Conservation (phyloP, 2,329 filamentous ascomycete species). For the Neofusicoccum kwambonambiense region DNA sequence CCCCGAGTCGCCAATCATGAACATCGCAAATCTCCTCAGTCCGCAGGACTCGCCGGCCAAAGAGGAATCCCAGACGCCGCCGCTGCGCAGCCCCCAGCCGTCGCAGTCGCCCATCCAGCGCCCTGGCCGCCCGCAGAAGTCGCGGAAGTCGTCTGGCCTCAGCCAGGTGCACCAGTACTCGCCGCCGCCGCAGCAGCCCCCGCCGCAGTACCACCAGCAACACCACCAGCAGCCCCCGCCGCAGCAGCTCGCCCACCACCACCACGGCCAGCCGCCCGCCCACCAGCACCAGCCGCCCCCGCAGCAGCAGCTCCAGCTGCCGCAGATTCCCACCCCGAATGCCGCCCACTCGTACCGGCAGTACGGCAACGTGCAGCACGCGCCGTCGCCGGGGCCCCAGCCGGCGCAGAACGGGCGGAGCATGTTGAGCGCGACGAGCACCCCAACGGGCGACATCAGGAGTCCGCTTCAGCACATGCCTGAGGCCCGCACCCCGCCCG, state of each 20-base stretch:
- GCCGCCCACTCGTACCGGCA: slow-evolving; percentile 5
- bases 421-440: slow-evolving; percentile 17
- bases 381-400: slow-evolving; percentile 1
- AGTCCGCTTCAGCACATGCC: slow-evolving; percentile 22
- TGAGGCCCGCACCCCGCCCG: slow-evolving; percentile 15
- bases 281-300: not conserved
- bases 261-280: not conserved
- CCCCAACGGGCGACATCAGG: slow-evolving; percentile 16
- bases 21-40: slow-evolving; percentile 51
- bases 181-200: slow-evolving; percentile 24
- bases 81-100: slow-evolving; percentile 22
- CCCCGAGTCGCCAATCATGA: slow-evolving; percentile 35
- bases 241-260: not conserved
- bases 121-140: slow-evolving; percentile 26
- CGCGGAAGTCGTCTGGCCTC: slow-evolving; percentile 43
- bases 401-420: slow-evolving; percentile 15
- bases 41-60: slow-evolving; percentile 45
- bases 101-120: slow-evolving; percentile 30
- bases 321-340: not conserved
- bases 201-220: not conserved
- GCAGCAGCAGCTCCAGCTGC: slow-evolving; percentile 9
- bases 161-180: slow-evolving; percentile 40
- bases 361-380: slow-evolving; percentile 8
- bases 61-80: slow-evolving; percentile 33
- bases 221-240: not conserved